phyloP scores from a whole-genome alignment of 108 stramenopile species.

The Schizochytrium sp. region DNA sequence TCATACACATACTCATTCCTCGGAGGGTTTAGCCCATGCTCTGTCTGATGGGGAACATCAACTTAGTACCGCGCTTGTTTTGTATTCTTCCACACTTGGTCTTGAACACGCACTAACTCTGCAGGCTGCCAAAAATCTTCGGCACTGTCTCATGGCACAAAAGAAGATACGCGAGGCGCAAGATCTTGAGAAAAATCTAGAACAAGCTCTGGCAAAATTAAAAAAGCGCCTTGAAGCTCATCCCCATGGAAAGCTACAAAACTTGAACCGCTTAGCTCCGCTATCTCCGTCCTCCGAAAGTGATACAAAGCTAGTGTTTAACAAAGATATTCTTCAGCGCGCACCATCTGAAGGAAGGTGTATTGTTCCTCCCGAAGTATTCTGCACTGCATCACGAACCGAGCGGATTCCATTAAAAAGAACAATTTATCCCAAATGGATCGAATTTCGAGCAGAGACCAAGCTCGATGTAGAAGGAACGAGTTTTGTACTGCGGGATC shows the following conservation, averaged over 20 bases:
- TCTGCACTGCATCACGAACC: too few species aligned
- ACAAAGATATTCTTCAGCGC: too few species aligned
- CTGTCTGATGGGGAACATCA: not conserved
- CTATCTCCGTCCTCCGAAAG: too few species aligned
- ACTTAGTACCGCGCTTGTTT: not conserved
- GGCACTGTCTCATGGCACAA: slow-evolving; percentile 9
- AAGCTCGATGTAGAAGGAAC: not conserved
- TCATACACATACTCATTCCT: not conserved
- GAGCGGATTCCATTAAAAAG: not conserved
- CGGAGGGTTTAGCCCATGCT: not conserved
- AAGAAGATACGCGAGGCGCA: slow-evolving; percentile 26
- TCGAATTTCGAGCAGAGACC: not conserved
- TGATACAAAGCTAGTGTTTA: too few species aligned
- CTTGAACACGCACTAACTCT: not conserved
- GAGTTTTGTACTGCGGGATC: not conserved
- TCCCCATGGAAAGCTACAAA: not conserved
- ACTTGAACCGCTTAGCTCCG: too few species aligned
- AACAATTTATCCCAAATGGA: slow-evolving; percentile 12
- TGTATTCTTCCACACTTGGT: not conserved
- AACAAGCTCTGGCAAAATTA: not conserved
- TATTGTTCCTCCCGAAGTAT: too few species aligned
- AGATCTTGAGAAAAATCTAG: not conserved
- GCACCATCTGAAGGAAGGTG: too few species aligned
- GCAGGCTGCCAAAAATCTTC: not conserved
- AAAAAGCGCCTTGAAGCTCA: not conserved